Evolutionary conservation across 2,329 filamentous ascomycete species (phyloP), one percentile per base, ranked within the genome.

Genomic region (Xylariaceae sp.): DNA sequence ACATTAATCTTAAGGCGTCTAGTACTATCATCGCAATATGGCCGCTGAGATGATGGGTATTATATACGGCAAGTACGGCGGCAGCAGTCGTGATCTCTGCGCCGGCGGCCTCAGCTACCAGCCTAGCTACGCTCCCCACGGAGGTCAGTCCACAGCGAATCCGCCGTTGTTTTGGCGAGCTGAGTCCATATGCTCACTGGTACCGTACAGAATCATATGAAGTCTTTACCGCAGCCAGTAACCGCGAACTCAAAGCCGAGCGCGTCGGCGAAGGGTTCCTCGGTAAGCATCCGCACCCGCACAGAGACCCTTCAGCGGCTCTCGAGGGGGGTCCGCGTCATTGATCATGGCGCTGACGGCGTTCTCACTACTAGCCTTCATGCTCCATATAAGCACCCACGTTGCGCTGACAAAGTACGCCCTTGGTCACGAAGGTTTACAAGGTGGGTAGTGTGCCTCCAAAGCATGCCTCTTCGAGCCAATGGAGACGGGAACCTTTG

Each of bases 21-120:
- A 59, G 4, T 81, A 78, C 64, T 81, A 79, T 57, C 77, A 81
- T 54, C 67, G 73, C 37, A 76, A 74, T 53, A 71, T 72, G 36
- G 73, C 74, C 45, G 69, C 67, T 2, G 73, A 76, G 48, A 65
- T 74, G 48, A 69, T 72, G 61, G 71, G 71, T 6, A 59, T 74
- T 37, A 67, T 72, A 41, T 44, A 50, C 17, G 59, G 59, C 16
- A 45, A 46, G 13, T 62, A 61, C 41, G 43, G 38, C 33, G 59
- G 59, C n/a, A 59, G 51, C 16, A 55, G 54, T 17, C 47, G 57
- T 13, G 48, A 50, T 19, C 49, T 62, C 3, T 52, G 54, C 34
- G 49, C 50, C n/a, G 59, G 59, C 7, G 59, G 59, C 3, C 39
- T 62, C 33, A 57, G 52, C 32, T 57, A 58, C 22, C 58, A 62